Conservation (phyloP, 192 early-diverging fungal species). For the Umbelopsis ramanniana region DNA sequence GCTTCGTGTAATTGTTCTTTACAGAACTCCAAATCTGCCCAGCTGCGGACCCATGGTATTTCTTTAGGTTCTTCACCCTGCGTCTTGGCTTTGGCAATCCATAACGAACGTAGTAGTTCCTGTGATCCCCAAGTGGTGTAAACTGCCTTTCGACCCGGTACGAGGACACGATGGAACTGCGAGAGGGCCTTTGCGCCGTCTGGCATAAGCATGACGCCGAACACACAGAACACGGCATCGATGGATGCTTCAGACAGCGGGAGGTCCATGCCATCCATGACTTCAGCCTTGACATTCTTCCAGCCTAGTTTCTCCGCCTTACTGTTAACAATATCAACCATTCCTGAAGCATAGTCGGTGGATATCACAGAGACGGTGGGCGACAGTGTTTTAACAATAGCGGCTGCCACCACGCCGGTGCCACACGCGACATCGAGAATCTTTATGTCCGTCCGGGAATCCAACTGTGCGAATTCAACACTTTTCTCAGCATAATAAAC, state of each 20-base stretch:
- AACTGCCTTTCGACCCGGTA: background rate
- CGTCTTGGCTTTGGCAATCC: background rate
- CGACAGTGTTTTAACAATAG: background rate
- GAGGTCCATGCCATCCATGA: background rate
- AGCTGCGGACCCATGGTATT: background rate
- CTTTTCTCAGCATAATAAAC: background rate
- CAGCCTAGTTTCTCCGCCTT: background rate
- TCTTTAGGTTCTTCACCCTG: background rate
- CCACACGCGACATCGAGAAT: conserved; percentile 9
- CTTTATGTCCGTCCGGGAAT: background rate
- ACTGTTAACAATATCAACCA: background rate
- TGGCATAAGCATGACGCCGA: background rate
- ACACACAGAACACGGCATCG: background rate
- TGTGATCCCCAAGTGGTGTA: background rate
- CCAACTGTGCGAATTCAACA: background rate
- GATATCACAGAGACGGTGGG: background rate
- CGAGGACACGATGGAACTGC: background rate
- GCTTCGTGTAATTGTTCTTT: background rate
- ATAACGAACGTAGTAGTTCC: background rate
- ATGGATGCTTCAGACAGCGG: background rate
- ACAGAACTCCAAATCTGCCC: background rate
- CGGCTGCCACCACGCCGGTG: background rate
- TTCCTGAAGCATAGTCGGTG: background rate
- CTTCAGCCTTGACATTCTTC: background rate
- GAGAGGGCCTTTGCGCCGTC: background rate